phyloP scores from a whole-genome alignment of 352 stramenopile genomes.

The Elongisporangium senticosum region DNA sequence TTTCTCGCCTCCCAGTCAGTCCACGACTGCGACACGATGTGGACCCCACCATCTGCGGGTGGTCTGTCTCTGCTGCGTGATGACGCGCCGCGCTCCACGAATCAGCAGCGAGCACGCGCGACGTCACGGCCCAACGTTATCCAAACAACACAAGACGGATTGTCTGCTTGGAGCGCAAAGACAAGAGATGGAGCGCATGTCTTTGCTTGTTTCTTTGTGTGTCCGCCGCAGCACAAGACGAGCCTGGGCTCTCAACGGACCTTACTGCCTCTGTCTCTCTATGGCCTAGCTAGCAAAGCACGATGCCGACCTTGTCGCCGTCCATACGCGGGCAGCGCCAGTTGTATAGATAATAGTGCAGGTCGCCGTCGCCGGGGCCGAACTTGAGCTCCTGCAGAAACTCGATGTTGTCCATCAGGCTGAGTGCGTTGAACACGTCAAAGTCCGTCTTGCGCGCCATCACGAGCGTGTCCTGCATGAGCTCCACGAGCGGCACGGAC shows the following conservation, averaged over 20 bases:
- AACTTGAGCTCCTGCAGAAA: conserved; percentile 61
- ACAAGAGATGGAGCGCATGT: background rate
- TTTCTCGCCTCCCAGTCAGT: background rate
- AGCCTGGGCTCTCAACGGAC: too few species aligned
- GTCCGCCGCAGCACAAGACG: background rate
- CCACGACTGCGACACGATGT: background rate
- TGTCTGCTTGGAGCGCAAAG: background rate
- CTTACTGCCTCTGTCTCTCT: background rate
- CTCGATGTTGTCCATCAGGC: conserved; percentile 59
- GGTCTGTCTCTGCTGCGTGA: background rate
- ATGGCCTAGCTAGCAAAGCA: conserved; percentile 47
- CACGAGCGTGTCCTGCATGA: conserved; percentile 68
- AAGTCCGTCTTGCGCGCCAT: conserved; percentile 44
- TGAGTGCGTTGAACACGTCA: conserved; percentile 70
- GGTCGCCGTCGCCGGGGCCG: conserved; percentile 44
- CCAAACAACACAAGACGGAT: background rate
- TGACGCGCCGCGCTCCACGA: background rate
- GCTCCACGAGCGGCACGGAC: conserved; percentile 39
- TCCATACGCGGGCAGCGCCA: conserved; percentile 66
- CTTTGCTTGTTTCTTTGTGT: background rate
- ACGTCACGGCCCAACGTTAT: background rate
- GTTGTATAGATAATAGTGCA: conserved; percentile 80
- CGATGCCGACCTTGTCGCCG: conserved; percentile 44
- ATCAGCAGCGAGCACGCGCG: background rate
- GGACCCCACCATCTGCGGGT: background rate